A percentile compares a stretch with the other conserved stretches of the same genome.
Evolutionary conservation across 1,139 yeast genomes (phyloP).

Genomic region (Lodderomyces pseudojiufengensis): DNA sequence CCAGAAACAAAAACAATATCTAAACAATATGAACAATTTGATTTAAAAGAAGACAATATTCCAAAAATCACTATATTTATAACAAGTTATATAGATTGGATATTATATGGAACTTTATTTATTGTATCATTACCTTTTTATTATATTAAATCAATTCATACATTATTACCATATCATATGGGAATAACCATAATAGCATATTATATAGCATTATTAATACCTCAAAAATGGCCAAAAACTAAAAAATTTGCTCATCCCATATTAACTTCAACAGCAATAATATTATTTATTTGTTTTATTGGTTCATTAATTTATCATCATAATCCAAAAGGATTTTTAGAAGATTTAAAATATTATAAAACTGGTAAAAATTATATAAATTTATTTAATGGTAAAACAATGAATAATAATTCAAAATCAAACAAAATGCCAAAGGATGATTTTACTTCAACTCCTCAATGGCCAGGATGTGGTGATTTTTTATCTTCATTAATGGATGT

Average conservation of each 20-base stretch:
- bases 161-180: conserved; percentile 61
- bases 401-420: conserved; percentile 28
- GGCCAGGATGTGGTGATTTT: conserved; percentile 84
- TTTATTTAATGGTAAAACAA: conserved; percentile 43
- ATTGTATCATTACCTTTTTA: conserved; percentile 56
- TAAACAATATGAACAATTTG: conserved; percentile 5
- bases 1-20: neutral
- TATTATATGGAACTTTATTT: conserved; percentile 43
- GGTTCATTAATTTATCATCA: conserved; percentile 52
- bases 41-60: neutral
- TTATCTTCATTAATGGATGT: conserved; percentile 69
- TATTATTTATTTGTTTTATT: conserved; percentile 60
- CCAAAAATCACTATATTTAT: conserved; percentile 25
- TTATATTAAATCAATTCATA: conserved; percentile 41
- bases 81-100: conserved; percentile 53
- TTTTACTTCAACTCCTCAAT: conserved; percentile 36
- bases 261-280: conserved; percentile 56
- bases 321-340: conserved; percentile 42
- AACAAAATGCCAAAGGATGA: conserved; percentile 15
- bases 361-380: conserved; percentile 66
- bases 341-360: conserved; percentile 52
- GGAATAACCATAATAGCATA: conserved; percentile 57
- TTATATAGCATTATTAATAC: conserved; percentile 48
- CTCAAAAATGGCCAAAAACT: conserved; percentile 43
- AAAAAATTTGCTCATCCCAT: conserved; percentile 67